Percentiles rank a stretch among this genome's conserved stretches.
These are phyloP conservation scores for Wallemia hederae DNA, from an alignment of 1,284 basidiomycete genomes.

Conservation along the genomic window DNA sequence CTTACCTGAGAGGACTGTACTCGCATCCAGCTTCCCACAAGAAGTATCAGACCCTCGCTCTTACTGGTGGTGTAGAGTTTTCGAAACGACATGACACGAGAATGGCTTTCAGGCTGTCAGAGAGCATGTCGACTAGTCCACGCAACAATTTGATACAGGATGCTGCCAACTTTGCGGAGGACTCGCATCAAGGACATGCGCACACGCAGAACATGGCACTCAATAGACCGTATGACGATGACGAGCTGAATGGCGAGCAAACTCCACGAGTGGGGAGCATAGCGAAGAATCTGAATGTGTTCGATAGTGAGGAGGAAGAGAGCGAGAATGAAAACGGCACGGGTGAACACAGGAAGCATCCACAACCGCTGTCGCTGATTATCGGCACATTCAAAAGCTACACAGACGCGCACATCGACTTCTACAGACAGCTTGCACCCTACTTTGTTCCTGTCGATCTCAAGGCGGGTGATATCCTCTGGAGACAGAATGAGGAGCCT, in stretches of 20 bases:
- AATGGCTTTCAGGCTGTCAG: slow-evolving; percentile 19
- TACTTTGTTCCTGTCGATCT: slow-evolving; percentile 40
- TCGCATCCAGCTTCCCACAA: slow-evolving; percentile 5
- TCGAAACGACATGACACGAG: slow-evolving; percentile 3
- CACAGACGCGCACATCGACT: slow-evolving; percentile 19
- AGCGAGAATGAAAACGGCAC: slow-evolving; percentile 5
- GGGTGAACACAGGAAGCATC: slow-evolving; percentile 7
- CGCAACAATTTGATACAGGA: slow-evolving; percentile 40
- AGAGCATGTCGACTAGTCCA: slow-evolving; percentile 40
- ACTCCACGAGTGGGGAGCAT: background rate
- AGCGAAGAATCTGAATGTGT: background rate
- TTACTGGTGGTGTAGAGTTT: slow-evolving; percentile 13
- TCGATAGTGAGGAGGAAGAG: slow-evolving; percentile 20
- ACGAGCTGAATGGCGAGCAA: background rate
- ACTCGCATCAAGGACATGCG: slow-evolving; percentile 1
- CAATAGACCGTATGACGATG: background rate
- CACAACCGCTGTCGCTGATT: slow-evolving; percentile 22
- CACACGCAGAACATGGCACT: slow-evolving; percentile 1
- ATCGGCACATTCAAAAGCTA: slow-evolving; percentile 45
- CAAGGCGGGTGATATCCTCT: slow-evolving; percentile 34
- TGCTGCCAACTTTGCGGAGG: slow-evolving; percentile 28
- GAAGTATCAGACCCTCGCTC: slow-evolving; percentile 9
- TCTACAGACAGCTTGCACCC: slow-evolving; percentile 24
- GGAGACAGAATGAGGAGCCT: slow-evolving; percentile 39
- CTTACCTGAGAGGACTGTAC: slow-evolving; percentile 30